phyloP scores from a whole-genome alignment of 1,284 basidiomycete species.

The Gomphus sp. region DNA sequence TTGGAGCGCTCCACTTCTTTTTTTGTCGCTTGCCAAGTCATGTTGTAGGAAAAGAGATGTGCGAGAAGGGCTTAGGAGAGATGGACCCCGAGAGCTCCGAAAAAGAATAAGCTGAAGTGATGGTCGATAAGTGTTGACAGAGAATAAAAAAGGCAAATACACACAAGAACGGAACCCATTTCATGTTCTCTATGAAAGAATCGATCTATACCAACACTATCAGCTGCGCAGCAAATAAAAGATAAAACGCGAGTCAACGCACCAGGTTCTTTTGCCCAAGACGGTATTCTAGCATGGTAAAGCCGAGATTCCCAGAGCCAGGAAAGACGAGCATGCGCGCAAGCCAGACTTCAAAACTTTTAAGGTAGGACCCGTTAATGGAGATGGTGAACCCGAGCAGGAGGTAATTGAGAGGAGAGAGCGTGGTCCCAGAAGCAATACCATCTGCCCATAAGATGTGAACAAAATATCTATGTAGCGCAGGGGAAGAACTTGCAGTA shows the following conservation, averaged over 20 bases:
- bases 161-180: slow-evolving; percentile 75
- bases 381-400: slow-evolving; percentile 58
- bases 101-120: slow-evolving; percentile 68
- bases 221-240: not conserved
- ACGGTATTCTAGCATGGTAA: slow-evolving; percentile 67
- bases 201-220: slow-evolving; percentile 20
- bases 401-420: slow-evolving; percentile 65
- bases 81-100: slow-evolving; percentile 69
- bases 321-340: slow-evolving; percentile 73
- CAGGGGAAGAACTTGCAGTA: slow-evolving; percentile 15
- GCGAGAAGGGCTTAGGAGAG: slow-evolving; percentile 68
- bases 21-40: slow-evolving; percentile 71
- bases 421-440: slow-evolving; percentile 55
- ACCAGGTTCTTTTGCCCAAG: slow-evolving; percentile 49
- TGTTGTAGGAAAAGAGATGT: slow-evolving; percentile 78
- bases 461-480: too few species aligned
- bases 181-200: slow-evolving; percentile 54
- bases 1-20: slow-evolving; percentile 78
- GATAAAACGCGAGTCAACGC: not conserved
- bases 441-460: slow-evolving; percentile 38
- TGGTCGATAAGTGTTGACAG: not conserved
- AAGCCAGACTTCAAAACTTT: slow-evolving; percentile 69
- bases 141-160: slow-evolving; percentile 21
- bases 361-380: slow-evolving; percentile 62
- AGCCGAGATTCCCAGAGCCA: slow-evolving; percentile 61